Conservation (phyloP, 2,329 filamentous ascomycete species). For the Neopestalotiopsis clavispora region DNA sequence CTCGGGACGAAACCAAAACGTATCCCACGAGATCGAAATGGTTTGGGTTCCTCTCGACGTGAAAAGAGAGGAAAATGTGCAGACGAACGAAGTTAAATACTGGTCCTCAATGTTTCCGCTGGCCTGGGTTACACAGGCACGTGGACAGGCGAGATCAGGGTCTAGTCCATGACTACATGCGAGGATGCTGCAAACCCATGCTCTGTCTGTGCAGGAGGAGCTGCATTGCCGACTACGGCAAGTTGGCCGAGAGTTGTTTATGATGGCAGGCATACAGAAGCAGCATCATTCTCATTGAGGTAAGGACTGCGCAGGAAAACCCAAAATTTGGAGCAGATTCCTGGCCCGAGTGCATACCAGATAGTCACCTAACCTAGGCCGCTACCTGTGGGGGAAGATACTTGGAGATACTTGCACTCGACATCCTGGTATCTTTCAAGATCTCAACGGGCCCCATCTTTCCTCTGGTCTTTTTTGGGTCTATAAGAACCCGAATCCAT, state of each 20-base stretch:
- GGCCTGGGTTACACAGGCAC: neutral
- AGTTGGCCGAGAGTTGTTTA: neutral
- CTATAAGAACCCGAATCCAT: no score
- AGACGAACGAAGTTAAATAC: neutral
- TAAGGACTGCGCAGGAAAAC: neutral
- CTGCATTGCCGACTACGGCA: neutral
- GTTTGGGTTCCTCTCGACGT: neutral
- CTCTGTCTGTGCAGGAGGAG: neutral
- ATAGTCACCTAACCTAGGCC: no score
- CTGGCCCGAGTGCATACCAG: no score
- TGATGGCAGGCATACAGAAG: neutral
- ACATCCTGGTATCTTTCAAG: no score
- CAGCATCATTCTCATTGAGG: neutral
- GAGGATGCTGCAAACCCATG: neutral
- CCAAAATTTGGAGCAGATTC: no score
- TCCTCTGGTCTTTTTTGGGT: no score
- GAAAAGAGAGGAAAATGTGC: neutral
- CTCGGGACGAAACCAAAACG: neutral
- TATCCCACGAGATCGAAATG: neutral
- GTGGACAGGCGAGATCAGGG: neutral
- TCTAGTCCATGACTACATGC: neutral
- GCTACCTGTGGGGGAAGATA: no score
- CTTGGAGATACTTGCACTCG: no score
- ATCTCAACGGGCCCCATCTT: no score
- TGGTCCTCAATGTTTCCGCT: neutral